Percentiles rank a stretch among this genome's conserved stretches.
These are phyloP conservation scores for Pestalotiopsis sp. DNA, from an alignment of 2,329 filamentous ascomycete genomes.

Conservation along the genomic window DNA sequence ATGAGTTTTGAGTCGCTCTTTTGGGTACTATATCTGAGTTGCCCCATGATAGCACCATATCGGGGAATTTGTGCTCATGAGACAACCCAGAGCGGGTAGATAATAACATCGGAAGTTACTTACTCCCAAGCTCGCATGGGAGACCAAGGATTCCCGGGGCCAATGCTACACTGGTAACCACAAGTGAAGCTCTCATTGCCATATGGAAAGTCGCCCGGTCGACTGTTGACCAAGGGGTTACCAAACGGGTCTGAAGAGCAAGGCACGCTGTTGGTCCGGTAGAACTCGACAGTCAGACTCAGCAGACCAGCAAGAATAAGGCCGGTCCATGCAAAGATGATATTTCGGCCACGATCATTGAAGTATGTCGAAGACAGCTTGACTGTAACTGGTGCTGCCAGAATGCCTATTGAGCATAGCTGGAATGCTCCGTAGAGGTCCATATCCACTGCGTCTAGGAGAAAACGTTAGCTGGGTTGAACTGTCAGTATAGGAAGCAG, in stretches of 20 bases:
- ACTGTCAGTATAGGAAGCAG: neutral
- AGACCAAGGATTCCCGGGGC: conserved; percentile 29
- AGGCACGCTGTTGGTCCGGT: conserved; percentile 45
- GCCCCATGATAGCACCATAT: too few species aligned
- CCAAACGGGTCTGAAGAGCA: conserved; percentile 45
- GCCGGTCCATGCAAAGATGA: conserved; percentile 67
- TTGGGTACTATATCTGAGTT: too few species aligned
- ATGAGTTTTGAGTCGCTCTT: too few species aligned
- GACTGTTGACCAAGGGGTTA: conserved; percentile 14
- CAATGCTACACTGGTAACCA: conserved; percentile 46
- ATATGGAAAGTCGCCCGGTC: conserved; percentile 36
- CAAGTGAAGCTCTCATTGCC: conserved; percentile 43
- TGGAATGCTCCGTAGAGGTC: conserved; percentile 71
- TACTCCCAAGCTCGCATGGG: conserved; percentile 24
- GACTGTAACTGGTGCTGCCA: conserved; percentile 65
- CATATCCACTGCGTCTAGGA: conserved; percentile 20
- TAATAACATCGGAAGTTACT: too few species aligned
- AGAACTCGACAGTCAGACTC: conserved; percentile 66
- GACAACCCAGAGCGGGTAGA: too few species aligned
- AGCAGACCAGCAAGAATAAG: conserved; percentile 62
- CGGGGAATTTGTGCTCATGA: too few species aligned
- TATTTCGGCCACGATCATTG: conserved; percentile 62
- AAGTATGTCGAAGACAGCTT: conserved; percentile 66
- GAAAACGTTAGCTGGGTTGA: neutral
- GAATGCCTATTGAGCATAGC: conserved; percentile 64